phyloP scores from a whole-genome alignment of 2,329 filamentous ascomycete species.

The Chalaropsis thielavioides region DNA sequence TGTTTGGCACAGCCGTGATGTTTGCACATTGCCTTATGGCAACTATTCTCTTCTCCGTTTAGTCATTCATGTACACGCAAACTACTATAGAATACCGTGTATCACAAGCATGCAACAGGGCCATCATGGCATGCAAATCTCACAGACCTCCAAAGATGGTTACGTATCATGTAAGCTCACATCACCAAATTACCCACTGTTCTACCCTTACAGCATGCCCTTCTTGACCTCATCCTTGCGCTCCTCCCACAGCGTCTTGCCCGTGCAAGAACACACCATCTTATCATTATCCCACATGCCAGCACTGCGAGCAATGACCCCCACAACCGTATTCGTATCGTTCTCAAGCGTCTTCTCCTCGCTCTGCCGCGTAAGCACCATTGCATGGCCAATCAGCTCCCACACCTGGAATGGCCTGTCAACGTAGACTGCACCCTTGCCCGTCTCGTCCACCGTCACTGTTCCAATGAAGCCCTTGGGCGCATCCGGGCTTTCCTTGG shows the following conservation, averaged over 20 bases:
- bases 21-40: no score
- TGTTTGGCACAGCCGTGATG: no score
- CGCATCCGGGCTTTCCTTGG: constrained; percentile 20
- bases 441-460: constrained; percentile 59
- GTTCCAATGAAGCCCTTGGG: constrained; percentile 49
- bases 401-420: constrained; percentile 76
- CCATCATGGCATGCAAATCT: background rate
- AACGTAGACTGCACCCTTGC: constrained; percentile 65
- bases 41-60: no score
- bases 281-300: constrained; percentile 99
- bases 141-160: background rate
- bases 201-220: constrained; percentile 63
- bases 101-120: no score
- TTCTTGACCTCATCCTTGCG: constrained; percentile 74
- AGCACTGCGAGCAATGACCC: constrained; percentile 86
- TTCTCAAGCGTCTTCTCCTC: constrained; percentile 44
- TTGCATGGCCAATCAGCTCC: constrained; percentile 89
- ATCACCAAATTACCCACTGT: background rate
- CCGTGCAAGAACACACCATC: constrained; percentile 92
- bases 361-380: constrained; percentile 61
- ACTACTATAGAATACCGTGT: background rate
- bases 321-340: constrained; percentile 73
- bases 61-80: background rate
- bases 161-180: background rate
- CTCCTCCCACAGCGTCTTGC: constrained; percentile 97